Evolutionary conservation across 331 rosid genomes (phyloP).

Genomic region (Quercus tomentella): DNA sequence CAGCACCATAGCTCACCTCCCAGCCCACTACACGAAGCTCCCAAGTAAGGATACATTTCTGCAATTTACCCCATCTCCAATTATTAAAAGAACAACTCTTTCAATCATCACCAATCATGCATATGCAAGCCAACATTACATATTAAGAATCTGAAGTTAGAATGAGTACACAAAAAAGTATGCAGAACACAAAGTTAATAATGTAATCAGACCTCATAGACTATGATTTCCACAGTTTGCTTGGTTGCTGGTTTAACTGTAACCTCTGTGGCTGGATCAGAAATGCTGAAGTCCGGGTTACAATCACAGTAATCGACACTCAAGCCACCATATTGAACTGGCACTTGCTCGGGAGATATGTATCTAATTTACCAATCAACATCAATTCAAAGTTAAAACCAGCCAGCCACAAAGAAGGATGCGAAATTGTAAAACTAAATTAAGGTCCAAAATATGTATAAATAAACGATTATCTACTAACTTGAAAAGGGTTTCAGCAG

Average conservation of each 20-base stretch:
- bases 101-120: neutral
- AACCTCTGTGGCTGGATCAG: constrained; percentile 61
- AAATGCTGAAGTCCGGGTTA: constrained; percentile 74
- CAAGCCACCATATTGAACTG: constrained; percentile 86
- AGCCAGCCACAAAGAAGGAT: neutral
- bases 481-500: constrained; percentile 88
- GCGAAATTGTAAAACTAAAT: neutral
- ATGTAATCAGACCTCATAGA: constrained; percentile 63
- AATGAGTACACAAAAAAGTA: constrained; percentile 3
- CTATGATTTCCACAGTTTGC: constrained; percentile 89
- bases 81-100: constrained; percentile 2
- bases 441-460: neutral
- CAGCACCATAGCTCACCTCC: constrained; percentile 91
- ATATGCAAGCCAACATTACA: neutral
- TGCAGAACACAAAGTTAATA: neutral
- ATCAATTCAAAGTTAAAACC: constrained; percentile 4
- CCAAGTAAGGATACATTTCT: constrained; percentile 88
- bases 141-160: neutral
- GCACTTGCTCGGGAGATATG: constrained; percentile 82
- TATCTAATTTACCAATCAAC: constrained; percentile 43
- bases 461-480: constrained; percentile 20
- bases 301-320: constrained; percentile 91
- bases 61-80: constrained; percentile 22
- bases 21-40: constrained; percentile 97
- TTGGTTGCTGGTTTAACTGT: constrained; percentile 73